Percentiles rank a stretch among this genome's conserved stretches.
phyloP scores from a whole-genome alignment of 1,284 basidiomycete genomes.

The Trametes pubescens region DNA sequence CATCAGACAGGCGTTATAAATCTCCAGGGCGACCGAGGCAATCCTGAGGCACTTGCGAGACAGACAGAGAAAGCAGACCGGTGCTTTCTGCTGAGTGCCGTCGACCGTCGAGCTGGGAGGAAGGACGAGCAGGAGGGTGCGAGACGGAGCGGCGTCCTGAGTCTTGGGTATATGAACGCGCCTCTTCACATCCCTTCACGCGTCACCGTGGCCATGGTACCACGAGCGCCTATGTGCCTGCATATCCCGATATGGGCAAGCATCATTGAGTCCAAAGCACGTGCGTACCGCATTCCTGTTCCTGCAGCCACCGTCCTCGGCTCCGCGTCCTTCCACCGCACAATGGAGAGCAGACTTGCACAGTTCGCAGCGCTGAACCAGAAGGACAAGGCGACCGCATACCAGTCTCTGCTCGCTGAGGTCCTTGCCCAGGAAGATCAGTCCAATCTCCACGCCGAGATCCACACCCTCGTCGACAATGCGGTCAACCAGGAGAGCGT shows the following conservation, averaged over 20 bases:
- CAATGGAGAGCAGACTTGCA: conserved; percentile 72
- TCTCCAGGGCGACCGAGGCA: conserved; percentile 48
- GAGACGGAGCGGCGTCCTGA: not conserved
- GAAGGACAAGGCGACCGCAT: conserved; percentile 86
- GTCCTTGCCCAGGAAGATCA: conserved; percentile 61
- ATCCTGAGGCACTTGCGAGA: conserved; percentile 19
- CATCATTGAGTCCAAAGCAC: conserved; percentile 15
- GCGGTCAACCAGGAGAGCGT: conserved; percentile 82
- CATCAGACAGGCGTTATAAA: conserved; percentile 35
- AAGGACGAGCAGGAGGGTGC: conserved; percentile 16
- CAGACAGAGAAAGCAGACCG: conserved; percentile 26
- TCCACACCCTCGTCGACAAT: conserved; percentile 75
- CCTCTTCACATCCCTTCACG: not conserved
- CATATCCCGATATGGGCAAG: conserved; percentile 12
- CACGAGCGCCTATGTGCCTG: conserved; percentile 12
- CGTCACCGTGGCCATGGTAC: conserved; percentile 31
- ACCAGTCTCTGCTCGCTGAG: conserved; percentile 64
- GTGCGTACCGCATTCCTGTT: conserved; percentile 16
- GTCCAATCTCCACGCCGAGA: conserved; percentile 55
- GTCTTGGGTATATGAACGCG: not conserved
- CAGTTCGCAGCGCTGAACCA: conserved; percentile 72
- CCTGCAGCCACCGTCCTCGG: conserved; percentile 15
- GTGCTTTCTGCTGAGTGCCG: conserved; percentile 25
- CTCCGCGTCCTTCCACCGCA: conserved; percentile 7
- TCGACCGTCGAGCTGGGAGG: conserved; percentile 11